Evolutionary conservation across 225 moss, liverwort and hornwort species (phyloP).

Genomic region (Neckera pumila): DNA sequence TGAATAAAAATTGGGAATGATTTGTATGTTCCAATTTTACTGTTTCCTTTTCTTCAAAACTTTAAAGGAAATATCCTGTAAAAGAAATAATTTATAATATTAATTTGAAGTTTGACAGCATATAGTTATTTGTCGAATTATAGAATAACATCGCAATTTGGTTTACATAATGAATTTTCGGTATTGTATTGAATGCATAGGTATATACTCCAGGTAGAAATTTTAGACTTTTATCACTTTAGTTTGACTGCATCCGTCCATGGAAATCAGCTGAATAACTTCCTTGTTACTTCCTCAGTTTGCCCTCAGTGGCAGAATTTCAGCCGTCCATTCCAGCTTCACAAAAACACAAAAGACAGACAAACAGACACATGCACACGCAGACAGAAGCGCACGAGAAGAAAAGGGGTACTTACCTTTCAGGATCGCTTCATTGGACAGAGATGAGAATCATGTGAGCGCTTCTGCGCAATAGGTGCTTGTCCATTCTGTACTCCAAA

Average conservation of each 20-base stretch:
- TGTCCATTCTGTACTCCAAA: neutral
- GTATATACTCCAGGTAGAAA: neutral
- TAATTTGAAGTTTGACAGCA: neutral
- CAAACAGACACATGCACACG: neutral
- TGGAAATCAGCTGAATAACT: no score
- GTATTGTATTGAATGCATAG: no score
- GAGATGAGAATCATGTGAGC: no score
- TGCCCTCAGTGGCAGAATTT: neutral
- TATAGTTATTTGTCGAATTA: neutral
- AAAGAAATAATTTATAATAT: neutral
- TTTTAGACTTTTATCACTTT: neutral
- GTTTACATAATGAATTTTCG: no score
- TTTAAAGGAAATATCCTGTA: accelerated
- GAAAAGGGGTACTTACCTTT: no score
- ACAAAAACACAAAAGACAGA: neutral
- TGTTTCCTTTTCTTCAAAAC: neutral
- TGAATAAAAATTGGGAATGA: no score
- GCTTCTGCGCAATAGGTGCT: neutral
- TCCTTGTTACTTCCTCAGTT: neutral
- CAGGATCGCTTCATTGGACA: no score
- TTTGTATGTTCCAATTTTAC: neutral
- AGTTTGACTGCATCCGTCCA: no score
- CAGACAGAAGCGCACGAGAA: neutral
- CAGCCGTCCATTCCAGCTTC: neutral
- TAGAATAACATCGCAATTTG: neutral